Base-by-base conservation (phyloP, 768 basidiomycete species). In the Boletus insuetus region DNA sequence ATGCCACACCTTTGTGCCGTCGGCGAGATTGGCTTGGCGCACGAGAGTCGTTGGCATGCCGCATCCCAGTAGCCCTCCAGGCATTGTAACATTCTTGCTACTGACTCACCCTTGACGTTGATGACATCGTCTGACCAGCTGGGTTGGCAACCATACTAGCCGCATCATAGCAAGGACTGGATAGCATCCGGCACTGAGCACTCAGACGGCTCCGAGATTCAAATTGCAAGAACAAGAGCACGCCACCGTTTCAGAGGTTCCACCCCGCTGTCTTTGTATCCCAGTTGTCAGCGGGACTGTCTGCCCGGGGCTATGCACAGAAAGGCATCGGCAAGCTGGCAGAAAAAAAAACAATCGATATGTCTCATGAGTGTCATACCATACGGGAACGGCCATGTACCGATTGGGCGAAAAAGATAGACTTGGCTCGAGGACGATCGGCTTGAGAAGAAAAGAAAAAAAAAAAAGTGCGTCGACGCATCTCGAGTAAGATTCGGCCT, bases 361-460 rank as follows among this genome's bases (percentile, higher is more conserved):
- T 32, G 61, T 46, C 61, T 59, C 26, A 51, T 51, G 49, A 51
- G 24, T 41, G 60, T 63, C 61, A 61, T 59, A 14, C 29, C 2
- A 13, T 47, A 9, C 16, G 40, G 16, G 46, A 42, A 38, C 26
- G 26, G 19, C 7, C 12, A 40, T 46, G n/a, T 9, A 29, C 19
- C 26, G 43, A 52, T 43, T 6, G 12, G 10, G 51, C 17, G 39
- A 46, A 46, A 9, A 37, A 41, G 55, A 61, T 58, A 51, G 31
- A 12, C 47, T 45, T 40, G 48, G 6, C 37, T 32, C 16, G 43
- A 42, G 44, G 45, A 51, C 17, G 38, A 61, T 56, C 44, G 44
- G 22, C 8, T 49, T n/a, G 31, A 43, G 44, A 48, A 31, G 13
- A 14, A 35, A 3, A 35, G 4, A 35, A 35, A 35, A 13, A 34